Conservation (phyloP, 2,329 filamentous ascomycete genomes). For the Chaetomiaceae sp. region DNA sequence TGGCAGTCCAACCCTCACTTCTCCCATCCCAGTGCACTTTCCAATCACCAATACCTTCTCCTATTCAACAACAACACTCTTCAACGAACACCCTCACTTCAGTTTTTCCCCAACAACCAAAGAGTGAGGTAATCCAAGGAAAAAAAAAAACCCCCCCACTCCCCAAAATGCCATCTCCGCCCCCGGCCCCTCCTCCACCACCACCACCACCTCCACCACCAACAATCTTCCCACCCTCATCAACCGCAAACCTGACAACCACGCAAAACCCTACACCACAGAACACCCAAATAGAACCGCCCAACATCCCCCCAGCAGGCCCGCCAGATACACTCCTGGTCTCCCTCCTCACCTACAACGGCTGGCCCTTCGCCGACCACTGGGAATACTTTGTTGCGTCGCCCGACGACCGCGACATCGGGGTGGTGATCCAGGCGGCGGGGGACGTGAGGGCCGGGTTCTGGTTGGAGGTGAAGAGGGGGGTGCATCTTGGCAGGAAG, state of each 20-base stretch:
- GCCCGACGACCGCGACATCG: not conserved
- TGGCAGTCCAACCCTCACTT: no score
- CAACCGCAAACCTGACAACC: not conserved
- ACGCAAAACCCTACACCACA: not conserved
- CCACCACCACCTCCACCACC: not conserved
- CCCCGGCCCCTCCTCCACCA: not conserved
- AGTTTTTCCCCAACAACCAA: not conserved
- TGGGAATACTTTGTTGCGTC: constrained; percentile 16
- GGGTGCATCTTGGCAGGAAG: no score
- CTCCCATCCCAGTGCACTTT: no score
- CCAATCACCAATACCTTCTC: no score
- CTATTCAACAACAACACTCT: no score
- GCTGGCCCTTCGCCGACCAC: constrained; percentile 19
- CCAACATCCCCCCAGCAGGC: not conserved
- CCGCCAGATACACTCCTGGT: constrained; percentile 1
- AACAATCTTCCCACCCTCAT: not conserved
- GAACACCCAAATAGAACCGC: not conserved
- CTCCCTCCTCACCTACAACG: constrained; percentile 19
- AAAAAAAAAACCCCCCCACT: no score
- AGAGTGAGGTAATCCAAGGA: no score
- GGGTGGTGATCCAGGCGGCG: constrained; percentile 8
- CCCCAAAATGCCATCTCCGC: not conserved
- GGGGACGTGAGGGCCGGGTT: constrained; percentile 13
- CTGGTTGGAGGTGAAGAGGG: constrained; percentile 12
- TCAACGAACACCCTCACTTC: no score